Evolutionary conservation across 2,329 filamentous ascomycete genomes (phyloP), one percentile per base, ranked within the genome.

Genomic region (Helminthosporium solani): DNA sequence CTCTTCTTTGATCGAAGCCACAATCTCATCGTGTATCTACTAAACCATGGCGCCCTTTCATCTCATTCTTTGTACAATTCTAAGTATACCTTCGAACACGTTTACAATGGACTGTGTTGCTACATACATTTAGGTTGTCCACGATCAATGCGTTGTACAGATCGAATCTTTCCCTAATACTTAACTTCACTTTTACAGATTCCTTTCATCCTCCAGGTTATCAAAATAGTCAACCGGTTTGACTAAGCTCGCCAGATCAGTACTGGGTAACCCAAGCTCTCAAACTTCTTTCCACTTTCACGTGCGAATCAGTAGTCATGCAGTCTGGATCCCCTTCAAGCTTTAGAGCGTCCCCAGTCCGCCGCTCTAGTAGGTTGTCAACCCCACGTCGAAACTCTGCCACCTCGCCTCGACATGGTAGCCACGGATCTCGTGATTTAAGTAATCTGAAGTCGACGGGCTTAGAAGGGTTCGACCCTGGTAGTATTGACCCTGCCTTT

Each of bases 41-140:
- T 37, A 2, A 7, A 8, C 2, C 34, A 45, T 25, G 16, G 27
- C 28, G 33, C 9, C 15, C 21, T 43, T 9, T 15, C 8, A 11
- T 31, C 7, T 20, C 33, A 4, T 37, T 19, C 28, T 16, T 56
- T 53, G 47, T 56, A 44, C 12, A 27, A n/a, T 39, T 20, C 47
- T 47, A 55, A 51, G 44, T 44, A 46, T 49, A 52, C 20, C 21
- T n/a, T 18, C 25, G n/a, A 36, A 19, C 12, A 36, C 16, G 18
- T 48, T 35, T 34, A 49, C 28, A 42, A 49, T 52, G 44, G 36
- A 28, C 34, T 42, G 33, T 40, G n/a, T 34, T 33, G 49, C 20
- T 31, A 52, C 47, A 57, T 53, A 53, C 49, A 49, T 39, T 34
- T 48, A 53, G 41, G 53, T 33, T 35, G 11, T 43, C 16, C 23